Percentiles rank a stretch among this genome's conserved stretches.
Conservation (phyloP, 129 eudicot species). For the Chrysanthemum seticuspe region DNA sequence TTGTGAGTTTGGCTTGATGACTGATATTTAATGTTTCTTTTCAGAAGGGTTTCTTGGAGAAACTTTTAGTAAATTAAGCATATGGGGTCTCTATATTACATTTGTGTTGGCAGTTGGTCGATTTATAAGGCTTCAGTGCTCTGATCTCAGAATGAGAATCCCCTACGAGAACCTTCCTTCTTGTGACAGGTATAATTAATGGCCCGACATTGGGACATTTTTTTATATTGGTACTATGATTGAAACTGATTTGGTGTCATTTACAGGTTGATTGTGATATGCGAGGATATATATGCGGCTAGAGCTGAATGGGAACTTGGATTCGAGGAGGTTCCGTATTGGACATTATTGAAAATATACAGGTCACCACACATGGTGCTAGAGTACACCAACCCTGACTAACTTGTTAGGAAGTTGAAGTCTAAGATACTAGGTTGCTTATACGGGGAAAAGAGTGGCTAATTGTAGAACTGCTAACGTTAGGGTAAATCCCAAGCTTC, state of each 20-base stretch:
- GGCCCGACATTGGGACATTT: neutral
- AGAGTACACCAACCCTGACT: conserved; percentile 46
- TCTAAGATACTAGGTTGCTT: conserved; percentile 1
- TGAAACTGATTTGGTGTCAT: conserved; percentile 17
- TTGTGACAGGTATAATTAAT: conserved; percentile 44
- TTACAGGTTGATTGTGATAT: conserved; percentile 51
- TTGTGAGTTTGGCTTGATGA: neutral
- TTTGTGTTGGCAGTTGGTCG: conserved; percentile 53
- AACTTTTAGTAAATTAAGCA: conserved; percentile 53
- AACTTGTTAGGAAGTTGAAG: conserved; percentile 16
- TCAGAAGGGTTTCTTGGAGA: conserved; percentile 61
- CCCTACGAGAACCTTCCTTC: conserved; percentile 52
- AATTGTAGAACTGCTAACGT: conserved; percentile 31
- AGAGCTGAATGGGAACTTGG: conserved; percentile 60
- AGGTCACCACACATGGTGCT: conserved; percentile 52
- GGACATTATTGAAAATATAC: conserved; percentile 54
- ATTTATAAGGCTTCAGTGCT: conserved; percentile 58
- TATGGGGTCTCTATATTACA: conserved; percentile 59
- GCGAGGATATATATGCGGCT: conserved; percentile 55
- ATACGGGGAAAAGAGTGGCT: conserved; percentile 4
- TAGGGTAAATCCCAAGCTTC: conserved; percentile 17
- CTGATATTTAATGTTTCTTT: neutral
- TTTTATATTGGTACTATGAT: neutral
- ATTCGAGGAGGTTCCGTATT: conserved; percentile 52
- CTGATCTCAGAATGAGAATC: conserved; percentile 60